Evolutionary conservation across 148 eudicot genomes (phyloP).

Genomic region (Simmondsia chinensis): DNA sequence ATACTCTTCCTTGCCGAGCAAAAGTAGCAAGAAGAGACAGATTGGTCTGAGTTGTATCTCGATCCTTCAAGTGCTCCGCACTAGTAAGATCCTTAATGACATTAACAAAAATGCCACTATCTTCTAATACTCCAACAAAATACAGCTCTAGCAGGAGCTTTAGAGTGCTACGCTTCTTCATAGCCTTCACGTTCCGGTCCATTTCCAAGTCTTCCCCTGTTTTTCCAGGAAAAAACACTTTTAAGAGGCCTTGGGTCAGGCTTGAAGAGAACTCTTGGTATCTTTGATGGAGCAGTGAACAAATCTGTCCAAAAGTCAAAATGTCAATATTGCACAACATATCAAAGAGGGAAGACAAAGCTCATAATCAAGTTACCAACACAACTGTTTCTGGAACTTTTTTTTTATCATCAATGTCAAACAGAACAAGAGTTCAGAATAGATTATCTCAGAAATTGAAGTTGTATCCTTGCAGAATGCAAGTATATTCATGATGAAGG

Average conservation of each 20-base stretch:
- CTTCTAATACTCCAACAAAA: conserved; percentile 85
- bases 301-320: conserved; percentile 36
- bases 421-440: too few species aligned
- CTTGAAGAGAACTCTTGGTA: conserved; percentile 81
- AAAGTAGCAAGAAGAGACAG: conserved; percentile 90
- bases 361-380: neutral
- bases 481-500: too few species aligned
- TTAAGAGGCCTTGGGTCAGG: conserved; percentile 71
- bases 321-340: conserved; percentile 4
- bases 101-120: conserved; percentile 57
- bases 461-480: too few species aligned
- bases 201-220: conserved; percentile 69
- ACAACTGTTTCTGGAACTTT: neutral
- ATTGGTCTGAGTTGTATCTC: conserved; percentile 91
- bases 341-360: neutral
- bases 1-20: conserved; percentile 86
- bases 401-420: neutral
- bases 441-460: too few species aligned
- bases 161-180: conserved; percentile 91
- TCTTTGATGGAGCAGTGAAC: conserved; percentile 94
- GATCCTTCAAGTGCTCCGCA: conserved; percentile 78
- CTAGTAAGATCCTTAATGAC: conserved; percentile 87
- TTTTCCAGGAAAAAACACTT: conserved; percentile 78
- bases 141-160: conserved; percentile 93
- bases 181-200: conserved; percentile 72